Evolutionary conservation across 441 rosid genomes (phyloP), one percentile per base, ranked within the genome.

Genomic region (Croton setiger): DNA sequence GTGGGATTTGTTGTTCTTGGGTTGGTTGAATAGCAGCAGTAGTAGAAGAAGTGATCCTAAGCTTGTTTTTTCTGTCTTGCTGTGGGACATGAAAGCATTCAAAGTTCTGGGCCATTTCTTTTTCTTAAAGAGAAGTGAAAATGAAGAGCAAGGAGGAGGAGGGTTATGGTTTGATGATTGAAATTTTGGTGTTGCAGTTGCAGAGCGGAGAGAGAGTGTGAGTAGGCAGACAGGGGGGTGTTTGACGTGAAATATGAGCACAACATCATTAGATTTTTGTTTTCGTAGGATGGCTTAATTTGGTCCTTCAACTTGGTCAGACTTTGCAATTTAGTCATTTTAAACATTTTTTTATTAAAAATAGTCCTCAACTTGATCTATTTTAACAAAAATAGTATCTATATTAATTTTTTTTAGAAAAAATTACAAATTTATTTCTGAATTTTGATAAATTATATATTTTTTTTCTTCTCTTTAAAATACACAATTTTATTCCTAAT

Each of bases 61-160:
- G 84, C 72, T 68, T 81, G 76, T 71, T 77, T 71, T 69, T 79
- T 72, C 72, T 73, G 73, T 56, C 64, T 45, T 70, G 78, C 9
- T 78, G 81, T 23, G 80, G 80, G 44, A 54, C 35, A 60, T 78
- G 74, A 64, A 52, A 57, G 67, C 60, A 71, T 45, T 70, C 72
- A 36, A 39, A 69, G 75, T 69, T 77, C 66, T 64, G 65, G 35
- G 77, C 82, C 83, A 82, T 80, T 20, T 9, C 10, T 39, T 9
- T 39, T 39, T 39, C 10, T 39, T 39, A 14, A 1, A 18, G 49
- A 52, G 52, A 48, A 4, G 3, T 14, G 4, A n/a, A 48, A 48
- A 2, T 0, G 7, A 48, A 49, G 33, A 47, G 5, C 44, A 15
- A 52, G 61, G 20, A 49, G 6, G 53, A 27, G 51, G 17, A 44